These are phyloP conservation scores for Clathrus columnatus DNA, from an alignment of 768 basidiomycete species.

Conservation along the genomic window DNA sequence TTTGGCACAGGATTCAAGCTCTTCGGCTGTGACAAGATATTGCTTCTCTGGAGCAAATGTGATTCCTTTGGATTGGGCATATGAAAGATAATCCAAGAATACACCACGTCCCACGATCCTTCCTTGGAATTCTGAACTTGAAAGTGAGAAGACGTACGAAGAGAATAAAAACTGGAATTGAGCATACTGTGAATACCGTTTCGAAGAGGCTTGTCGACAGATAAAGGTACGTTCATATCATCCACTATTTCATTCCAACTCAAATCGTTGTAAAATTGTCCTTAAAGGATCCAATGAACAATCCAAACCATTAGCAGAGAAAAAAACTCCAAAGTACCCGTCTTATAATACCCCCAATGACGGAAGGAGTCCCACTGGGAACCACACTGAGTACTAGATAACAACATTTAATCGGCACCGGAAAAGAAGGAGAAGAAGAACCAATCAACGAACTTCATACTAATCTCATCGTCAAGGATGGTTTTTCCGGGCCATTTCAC, in stretches of 20 bases:
- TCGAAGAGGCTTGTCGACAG: constrained; percentile 1
- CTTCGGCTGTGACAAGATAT: constrained; percentile 2
- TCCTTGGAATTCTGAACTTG: constrained; percentile 1
- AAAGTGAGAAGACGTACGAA: not conserved
- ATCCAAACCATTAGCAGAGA: not conserved
- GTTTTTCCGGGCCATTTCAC: not conserved
- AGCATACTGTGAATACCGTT: constrained; percentile 2
- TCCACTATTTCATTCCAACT: not conserved
- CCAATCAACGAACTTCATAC: constrained; percentile 4
- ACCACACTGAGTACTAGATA: constrained; percentile 7
- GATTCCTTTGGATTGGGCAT: not conserved
- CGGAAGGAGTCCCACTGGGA: constrained; percentile 12
- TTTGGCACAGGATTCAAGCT: constrained; percentile 9
- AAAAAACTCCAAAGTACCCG: not conserved
- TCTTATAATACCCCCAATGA: constrained; percentile 5
- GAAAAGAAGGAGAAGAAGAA: not conserved
- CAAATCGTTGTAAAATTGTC: constrained; percentile 3
- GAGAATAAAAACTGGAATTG: not conserved
- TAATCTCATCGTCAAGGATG: constrained; percentile 1
- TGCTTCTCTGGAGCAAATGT: not conserved
- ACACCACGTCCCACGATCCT: constrained; percentile 12
- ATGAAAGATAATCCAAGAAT: constrained; percentile 12
- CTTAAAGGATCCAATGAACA: no score
- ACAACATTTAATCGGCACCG: not conserved
- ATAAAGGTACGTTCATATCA: not conserved